phyloP scores from a whole-genome alignment of 2,329 filamentous ascomycete genomes.

The Metarhizium sp. region DNA sequence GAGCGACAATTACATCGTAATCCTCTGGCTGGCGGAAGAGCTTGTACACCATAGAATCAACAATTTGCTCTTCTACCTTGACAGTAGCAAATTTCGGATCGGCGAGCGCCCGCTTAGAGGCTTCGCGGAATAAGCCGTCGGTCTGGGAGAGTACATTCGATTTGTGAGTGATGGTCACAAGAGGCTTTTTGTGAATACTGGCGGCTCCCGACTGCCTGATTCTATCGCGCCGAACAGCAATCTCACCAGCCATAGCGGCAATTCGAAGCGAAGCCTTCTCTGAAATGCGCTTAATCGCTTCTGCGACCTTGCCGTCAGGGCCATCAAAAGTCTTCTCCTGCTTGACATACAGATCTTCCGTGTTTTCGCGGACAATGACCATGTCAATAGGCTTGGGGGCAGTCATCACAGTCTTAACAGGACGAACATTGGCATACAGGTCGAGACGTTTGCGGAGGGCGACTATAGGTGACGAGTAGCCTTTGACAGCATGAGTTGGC shows the following conservation, averaged over 20 bases:
- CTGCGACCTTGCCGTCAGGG: slow-evolving; percentile 74
- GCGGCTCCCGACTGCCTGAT: slow-evolving; percentile 52
- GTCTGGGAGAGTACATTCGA: slow-evolving; percentile 95
- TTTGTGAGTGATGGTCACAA: slow-evolving; percentile 97
- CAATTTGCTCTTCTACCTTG: slow-evolving; percentile 88
- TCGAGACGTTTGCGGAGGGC: slow-evolving; percentile 90
- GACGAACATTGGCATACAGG: slow-evolving; percentile 94
- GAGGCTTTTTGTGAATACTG: slow-evolving; percentile 56
- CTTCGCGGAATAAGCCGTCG: slow-evolving; percentile 86
- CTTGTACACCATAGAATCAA: slow-evolving; percentile 99
- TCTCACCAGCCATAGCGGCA: slow-evolving; percentile 87
- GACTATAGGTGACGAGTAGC: slow-evolving; percentile 95
- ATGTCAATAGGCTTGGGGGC: slow-evolving; percentile 72
- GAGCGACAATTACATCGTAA: slow-evolving; percentile 97
- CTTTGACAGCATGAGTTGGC: slow-evolving; percentile 78
- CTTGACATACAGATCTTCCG: slow-evolving; percentile 96
- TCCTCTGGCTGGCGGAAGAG: slow-evolving; percentile 90
- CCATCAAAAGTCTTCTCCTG: slow-evolving; percentile 79
- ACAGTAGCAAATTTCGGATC: slow-evolving; percentile 53
- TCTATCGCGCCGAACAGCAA: slow-evolving; percentile 77
- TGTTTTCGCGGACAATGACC: slow-evolving; percentile 98
- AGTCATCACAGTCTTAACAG: slow-evolving; percentile 74
- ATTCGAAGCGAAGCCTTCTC: slow-evolving; percentile 79
- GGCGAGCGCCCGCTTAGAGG: slow-evolving; percentile 64
- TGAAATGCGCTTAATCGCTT: slow-evolving; percentile 96